Percentiles rank a stretch among this genome's conserved stretches.
Conservation (phyloP, 192 early-diverging fungal species). For the Rhizoclosmatium globosum region DNA sequence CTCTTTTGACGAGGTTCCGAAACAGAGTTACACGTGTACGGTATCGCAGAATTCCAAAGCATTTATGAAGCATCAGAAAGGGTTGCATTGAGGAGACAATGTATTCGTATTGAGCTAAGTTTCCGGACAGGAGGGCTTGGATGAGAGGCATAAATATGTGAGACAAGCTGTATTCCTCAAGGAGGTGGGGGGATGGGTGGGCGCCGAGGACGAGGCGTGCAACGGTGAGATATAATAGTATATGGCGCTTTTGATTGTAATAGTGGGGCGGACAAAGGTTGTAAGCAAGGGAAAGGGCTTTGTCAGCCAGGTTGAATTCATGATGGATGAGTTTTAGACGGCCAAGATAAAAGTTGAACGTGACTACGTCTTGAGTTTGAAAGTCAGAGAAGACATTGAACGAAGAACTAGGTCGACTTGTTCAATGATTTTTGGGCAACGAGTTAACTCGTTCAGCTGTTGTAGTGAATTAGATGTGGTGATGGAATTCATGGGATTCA, state of each 20-base stretch:
- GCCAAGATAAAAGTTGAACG: slow-evolving; percentile 24
- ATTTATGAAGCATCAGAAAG: slow-evolving; percentile 17
- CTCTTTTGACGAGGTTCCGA: slow-evolving; percentile 9
- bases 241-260: background rate
- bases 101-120: slow-evolving; percentile 22
- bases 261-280: slow-evolving; percentile 6
- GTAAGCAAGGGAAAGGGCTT: slow-evolving; percentile 17
- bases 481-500: background rate
- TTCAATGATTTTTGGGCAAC: slow-evolving; percentile 40
- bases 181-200: slow-evolving; percentile 5
- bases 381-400: slow-evolving; percentile 7
- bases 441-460: slow-evolving; percentile 34
- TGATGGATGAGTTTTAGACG: slow-evolving; percentile 23
- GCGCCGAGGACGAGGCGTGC: slow-evolving; percentile 27
- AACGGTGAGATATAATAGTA: slow-evolving; percentile 22
- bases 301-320: slow-evolving; percentile 31
- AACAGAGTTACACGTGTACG: slow-evolving; percentile 15
- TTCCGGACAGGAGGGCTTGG: background rate
- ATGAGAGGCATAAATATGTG: slow-evolving; percentile 7
- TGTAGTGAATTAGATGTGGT: background rate
- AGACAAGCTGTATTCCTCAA: slow-evolving; percentile 9
- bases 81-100: background rate
- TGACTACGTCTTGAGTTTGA: slow-evolving; percentile 2
- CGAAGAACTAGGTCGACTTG: slow-evolving; percentile 21
- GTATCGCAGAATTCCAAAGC: slow-evolving; percentile 13